Base-by-base conservation (phyloP, 1,284 basidiomycete genomes). In the Leccinum fuscescens region DNA sequence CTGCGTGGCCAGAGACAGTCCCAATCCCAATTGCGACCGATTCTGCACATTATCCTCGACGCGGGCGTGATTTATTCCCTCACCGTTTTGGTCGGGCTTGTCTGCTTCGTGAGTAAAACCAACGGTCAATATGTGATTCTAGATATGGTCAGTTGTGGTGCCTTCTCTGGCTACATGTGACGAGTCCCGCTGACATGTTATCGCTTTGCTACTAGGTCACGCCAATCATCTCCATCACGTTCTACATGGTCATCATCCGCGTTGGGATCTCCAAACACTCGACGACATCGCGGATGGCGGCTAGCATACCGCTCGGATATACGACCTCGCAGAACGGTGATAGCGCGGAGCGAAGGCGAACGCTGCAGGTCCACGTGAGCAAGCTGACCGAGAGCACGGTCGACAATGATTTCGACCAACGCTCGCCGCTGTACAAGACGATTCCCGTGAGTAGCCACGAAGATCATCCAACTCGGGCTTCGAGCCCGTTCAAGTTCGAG, bases 201-300 rank as follows among this genome's bases (percentile, higher is more conserved):
- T 24, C 24, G 24, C 24, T 24, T 6, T 33, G 24, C 24, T 22
- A 3, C 2, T 14, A 55, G 54, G 27, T 55, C 27, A 3, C 39
- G 2, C 54, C 39, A 2, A 55, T 55, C 39, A n/a, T 55, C 27
- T 55, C 54, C n/a, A 55, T 55, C 54, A 46, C 54, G 27, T 55
- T 55, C 22, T 55, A 55, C 39, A 55, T 55, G 54, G 54, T 55
- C 27, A 55, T 55, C 39, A 12, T 55, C 5, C 37, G 39, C 24
- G 54, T 55, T 27, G 39, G 54, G 27, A n/a, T 46, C 1, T 33
- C 39, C 39, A 55, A 24, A 17, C 27, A 17, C 6, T 14, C 12
- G 6, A 1, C 27, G 4, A n/a, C 39, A 24, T 15, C 31, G 9
- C 33, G 6, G 15, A 1, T 27, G 7, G 33, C 4, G 9, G 3